Evolutionary conservation across 148 eudicot species (phyloP), one percentile per base, ranked within the genome.

Genomic region (Rhododendron ferrugineum): DNA sequence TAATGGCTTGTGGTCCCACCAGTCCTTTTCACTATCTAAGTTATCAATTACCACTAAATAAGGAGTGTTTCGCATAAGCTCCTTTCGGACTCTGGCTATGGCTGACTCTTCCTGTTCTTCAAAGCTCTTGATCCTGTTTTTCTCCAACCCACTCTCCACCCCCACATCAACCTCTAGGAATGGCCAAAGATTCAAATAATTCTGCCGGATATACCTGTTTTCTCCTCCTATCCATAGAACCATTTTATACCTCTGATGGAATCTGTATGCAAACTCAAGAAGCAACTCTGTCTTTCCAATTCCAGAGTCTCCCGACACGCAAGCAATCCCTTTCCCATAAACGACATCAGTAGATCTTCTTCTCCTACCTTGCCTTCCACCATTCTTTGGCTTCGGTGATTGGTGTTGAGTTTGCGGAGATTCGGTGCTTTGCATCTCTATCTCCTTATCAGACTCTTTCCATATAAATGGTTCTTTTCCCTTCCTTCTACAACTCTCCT

Each of bases 191-290:
- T 93, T 95, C 87, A 97, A 90, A 85, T 94, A 97, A 74, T 94
- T 97, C 84, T 97, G 99, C 84, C 98, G 92, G 73, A 97, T 93
- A 85, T 95, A 97, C 89, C 98, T 90, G 89, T 98, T 94, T 89
- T 95, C 95, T 36, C 99, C 99, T 60, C 99, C 98, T 36, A 97
- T 90, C 99, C 99, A 97, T 78, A 97, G 87, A 37, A 97, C 94
- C 98, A 95, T 94, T 86, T 94, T 95, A 83, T 97, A 97, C 84
- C 95, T 91, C 88, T 97, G 99, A 85, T 95, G 98, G 80, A 91
- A 90, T 84, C 93, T 88, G 83, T 97, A 92, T 5, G 98, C 99
- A 89, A 93, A 97, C 84, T 97, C 99, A 49, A 97, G 93, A 87
- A 97, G 95, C 28, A 97, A 91, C 87, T 97, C 98, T 6, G 99